Base-by-base conservation (phyloP, 495 filamentous ascomycete genomes). In the Penicillium salamii region DNA sequence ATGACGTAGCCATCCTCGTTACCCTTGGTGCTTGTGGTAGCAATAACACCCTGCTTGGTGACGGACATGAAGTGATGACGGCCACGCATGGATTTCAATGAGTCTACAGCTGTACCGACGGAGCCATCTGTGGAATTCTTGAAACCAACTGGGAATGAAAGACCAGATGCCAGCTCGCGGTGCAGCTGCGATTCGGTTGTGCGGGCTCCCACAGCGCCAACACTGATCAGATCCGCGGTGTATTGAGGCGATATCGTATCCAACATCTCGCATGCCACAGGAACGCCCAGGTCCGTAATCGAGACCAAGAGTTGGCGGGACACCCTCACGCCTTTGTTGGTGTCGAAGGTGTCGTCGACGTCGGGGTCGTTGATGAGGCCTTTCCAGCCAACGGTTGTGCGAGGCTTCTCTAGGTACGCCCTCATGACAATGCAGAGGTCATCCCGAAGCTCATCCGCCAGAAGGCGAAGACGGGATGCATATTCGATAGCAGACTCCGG, bases 331-430 rank as follows among this genome's bases (percentile, higher is more conserved):
- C 91, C 91, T 77, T 97, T 96, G 81, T 97, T 97, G 78, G 96
- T 96, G 75, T 93, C 80, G 83, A 84, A 96, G 66, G 85, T 88
- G 67, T 92, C 83, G 66, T 97, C 88, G 68, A 97, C 92, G 58
- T 97, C 90, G 2, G 91, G 91, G 63, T 97, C 91, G 68, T 97
- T 96, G 75, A 96, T 95, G 55, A 97, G 78, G 19, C 91, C 91
- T 69, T 97, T 97, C 91, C 91, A 97, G 53, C 91, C 91, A 20
- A 97, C 91, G 2, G 91, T 97, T n/a, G 91, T 96, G 24, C 91
- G 84, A 9, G 91, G 91, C 76, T 97, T 97, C 79, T 97, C 91
- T 18, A 97, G 85, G 75, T 97, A 97, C 62, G 91, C 89, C 45
- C 91, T 87, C 91, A 97, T 97, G 59, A 97, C 83, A 62, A 97